A percentile compares a stretch with the other conserved stretches of the same genome.
phyloP scores from a whole-genome alignment of 495 filamentous ascomycete genomes.

The Tuber indicum region DNA sequence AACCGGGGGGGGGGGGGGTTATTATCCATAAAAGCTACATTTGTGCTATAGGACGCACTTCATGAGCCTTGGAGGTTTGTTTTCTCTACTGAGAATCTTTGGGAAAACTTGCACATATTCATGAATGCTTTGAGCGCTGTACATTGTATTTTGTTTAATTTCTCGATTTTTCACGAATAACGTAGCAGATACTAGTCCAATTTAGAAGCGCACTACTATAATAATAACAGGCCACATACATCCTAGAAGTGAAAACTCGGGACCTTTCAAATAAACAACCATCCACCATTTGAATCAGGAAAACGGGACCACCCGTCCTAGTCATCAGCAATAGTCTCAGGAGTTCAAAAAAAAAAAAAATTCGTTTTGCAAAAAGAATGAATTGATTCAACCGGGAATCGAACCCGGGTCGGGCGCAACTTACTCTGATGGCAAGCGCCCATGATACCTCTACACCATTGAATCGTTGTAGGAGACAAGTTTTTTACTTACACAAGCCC shows the following conservation, averaged over 20 bases:
- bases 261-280: background rate
- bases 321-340: background rate
- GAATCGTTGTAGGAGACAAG: constrained; percentile 3
- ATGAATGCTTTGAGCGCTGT: background rate
- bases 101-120: background rate
- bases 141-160: background rate
- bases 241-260: background rate
- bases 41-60: background rate
- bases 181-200: background rate
- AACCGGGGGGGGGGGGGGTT: background rate
- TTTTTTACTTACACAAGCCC: background rate
- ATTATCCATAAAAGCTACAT: background rate
- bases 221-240: background rate
- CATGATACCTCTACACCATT: constrained; percentile 33
- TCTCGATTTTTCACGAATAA: background rate
- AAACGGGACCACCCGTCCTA: background rate
- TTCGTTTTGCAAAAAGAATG: background rate
- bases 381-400: constrained; percentile 12
- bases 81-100: background rate
- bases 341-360: background rate
- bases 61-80: background rate
- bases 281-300: background rate
- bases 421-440: constrained; percentile 2
- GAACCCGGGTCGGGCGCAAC: constrained; percentile 15
- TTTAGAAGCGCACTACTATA: background rate